A percentile compares a stretch with the other conserved stretches of the same genome.
Evolutionary conservation across 1,139 yeast species (phyloP).

Genomic region (Kurtzmaniella natalensis): DNA sequence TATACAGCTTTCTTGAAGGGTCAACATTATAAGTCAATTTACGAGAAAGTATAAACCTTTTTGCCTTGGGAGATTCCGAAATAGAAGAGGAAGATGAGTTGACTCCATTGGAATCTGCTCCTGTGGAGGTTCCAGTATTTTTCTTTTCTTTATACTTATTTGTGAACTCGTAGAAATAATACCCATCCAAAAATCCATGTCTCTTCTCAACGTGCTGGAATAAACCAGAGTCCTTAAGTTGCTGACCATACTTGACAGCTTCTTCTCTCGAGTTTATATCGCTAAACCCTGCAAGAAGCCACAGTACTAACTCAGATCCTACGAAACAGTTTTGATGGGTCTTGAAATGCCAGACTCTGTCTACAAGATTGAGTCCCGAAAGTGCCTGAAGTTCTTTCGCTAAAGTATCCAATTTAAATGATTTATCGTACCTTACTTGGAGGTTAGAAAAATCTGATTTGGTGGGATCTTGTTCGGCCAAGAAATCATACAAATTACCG

Average conservation of each 20-base stretch:
- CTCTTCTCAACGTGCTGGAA: conserved; percentile 78
- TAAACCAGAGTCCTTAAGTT: conserved; percentile 64
- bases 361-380: conserved; percentile 63
- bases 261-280: conserved; percentile 81
- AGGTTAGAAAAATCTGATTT: conserved; percentile 16
- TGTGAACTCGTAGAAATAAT: conserved; percentile 76
- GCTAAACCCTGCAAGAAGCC: conserved; percentile 74
- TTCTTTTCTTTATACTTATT: conserved; percentile 48
- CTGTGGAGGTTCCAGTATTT: conserved; percentile 12
- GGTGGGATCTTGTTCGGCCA: conserved; percentile 23
- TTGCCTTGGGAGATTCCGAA: not conserved
- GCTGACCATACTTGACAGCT: conserved; percentile 76
- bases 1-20: conserved; percentile 62
- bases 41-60: conserved; percentile 48
- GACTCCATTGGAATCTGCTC: conserved; percentile 8
- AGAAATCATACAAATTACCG: conserved; percentile 70
- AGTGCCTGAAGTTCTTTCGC: conserved; percentile 66
- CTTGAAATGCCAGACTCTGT: conserved; percentile 89
- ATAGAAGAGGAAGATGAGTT: not conserved
- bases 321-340: conserved; percentile 73
- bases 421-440: conserved; percentile 16
- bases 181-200: conserved; percentile 87
- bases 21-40: conserved; percentile 74
- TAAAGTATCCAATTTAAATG: conserved; percentile 37
- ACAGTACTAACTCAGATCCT: conserved; percentile 80